Percentiles rank a stretch among this genome's conserved stretches.
Conservation (phyloP, 2,329 filamentous ascomycete species). For the Exophiala bonariae region DNA sequence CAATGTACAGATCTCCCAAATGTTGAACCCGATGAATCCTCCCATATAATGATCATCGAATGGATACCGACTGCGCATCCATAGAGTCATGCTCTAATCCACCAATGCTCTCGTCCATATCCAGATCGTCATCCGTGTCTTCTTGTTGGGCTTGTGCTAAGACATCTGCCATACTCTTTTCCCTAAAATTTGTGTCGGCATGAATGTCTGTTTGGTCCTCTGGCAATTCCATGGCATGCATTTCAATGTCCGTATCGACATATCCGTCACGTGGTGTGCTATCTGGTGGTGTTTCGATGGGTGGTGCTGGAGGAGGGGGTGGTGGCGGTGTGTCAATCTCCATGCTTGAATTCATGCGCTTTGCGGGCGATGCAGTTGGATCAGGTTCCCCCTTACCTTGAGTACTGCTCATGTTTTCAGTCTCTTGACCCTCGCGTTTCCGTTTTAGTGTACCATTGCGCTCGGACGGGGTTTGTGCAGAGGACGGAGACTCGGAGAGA, state of each 20-base stretch:
- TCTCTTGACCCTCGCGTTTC: constrained; percentile 51
- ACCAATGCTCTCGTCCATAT: background rate
- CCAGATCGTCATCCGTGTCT: constrained; percentile 21
- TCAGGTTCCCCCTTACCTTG: constrained; percentile 17
- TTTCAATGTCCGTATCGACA: constrained; percentile 2
- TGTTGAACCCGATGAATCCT: too few species aligned
- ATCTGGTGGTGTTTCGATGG: constrained; percentile 24
- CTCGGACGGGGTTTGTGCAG: constrained; percentile 16
- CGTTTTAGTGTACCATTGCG: constrained; percentile 54
- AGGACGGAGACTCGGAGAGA: constrained; percentile 30
- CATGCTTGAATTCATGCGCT: constrained; percentile 19
- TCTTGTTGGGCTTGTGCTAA: constrained; percentile 28
- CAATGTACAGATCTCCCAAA: too few species aligned
- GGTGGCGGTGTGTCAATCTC: constrained; percentile 31
- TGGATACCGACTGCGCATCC: background rate
- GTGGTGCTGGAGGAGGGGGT: constrained; percentile 32
- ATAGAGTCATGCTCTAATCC: background rate
- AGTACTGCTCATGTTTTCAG: constrained; percentile 24
- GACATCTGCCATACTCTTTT: constrained; percentile 30
- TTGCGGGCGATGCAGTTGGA: constrained; percentile 21
- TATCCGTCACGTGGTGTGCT: constrained; percentile 22
- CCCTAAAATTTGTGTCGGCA: constrained; percentile 28
- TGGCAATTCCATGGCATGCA: background rate
- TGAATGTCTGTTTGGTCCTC: constrained; percentile 26
- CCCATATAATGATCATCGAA: too few species aligned